phyloP scores from a whole-genome alignment of 2,329 filamentous ascomycete species.

The Fusarium albosuccineum region DNA sequence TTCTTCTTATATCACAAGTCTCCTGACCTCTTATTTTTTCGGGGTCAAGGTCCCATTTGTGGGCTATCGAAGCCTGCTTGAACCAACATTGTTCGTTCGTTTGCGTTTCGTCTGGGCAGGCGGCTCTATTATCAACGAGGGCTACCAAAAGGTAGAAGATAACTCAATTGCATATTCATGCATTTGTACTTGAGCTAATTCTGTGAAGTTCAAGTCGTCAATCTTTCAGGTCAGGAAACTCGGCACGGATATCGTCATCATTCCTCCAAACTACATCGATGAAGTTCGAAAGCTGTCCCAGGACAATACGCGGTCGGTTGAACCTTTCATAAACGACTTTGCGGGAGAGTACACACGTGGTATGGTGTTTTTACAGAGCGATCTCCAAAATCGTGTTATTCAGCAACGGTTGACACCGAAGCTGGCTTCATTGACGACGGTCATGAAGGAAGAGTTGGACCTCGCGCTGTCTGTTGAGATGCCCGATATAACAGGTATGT shows the following conservation, averaged over 20 bases:
- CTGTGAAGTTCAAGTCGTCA: not conserved
- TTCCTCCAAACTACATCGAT: conserved; percentile 1
- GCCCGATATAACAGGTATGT: not conserved
- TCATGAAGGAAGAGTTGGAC: not conserved
- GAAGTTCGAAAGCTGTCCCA: not conserved
- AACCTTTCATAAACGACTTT: not conserved
- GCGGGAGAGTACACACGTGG: not conserved
- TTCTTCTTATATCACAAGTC: no score
- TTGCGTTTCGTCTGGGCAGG: not conserved
- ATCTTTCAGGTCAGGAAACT: not conserved
- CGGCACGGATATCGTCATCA: not conserved
- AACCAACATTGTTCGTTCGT: not conserved
- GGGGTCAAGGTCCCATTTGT: not conserved
- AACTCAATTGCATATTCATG: not conserved
- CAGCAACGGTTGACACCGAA: not conserved
- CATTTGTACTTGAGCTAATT: not conserved
- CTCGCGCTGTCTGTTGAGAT: not conserved
- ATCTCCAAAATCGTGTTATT: conserved; percentile 5
- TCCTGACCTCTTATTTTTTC: not conserved
- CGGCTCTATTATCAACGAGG: not conserved
- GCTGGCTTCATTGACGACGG: not conserved
- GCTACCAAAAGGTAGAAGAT: not conserved
- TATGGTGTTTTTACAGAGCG: not conserved
- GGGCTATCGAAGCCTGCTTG: not conserved
- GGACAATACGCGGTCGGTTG: not conserved